phyloP scores from a whole-genome alignment of 2,329 filamentous ascomycete species.

The Fusarium proliferatum region DNA sequence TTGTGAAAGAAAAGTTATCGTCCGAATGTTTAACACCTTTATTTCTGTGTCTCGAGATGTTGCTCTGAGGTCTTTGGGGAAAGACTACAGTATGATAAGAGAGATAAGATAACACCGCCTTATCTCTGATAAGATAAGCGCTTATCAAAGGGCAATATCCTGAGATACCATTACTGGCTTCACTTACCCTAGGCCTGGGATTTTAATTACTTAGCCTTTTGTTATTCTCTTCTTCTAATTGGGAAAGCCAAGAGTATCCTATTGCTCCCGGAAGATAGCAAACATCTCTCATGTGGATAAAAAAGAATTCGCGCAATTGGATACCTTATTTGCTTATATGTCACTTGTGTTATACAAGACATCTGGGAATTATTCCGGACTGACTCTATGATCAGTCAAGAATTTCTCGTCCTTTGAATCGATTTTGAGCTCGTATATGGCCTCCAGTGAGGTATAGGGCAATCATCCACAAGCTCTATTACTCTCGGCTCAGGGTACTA shows the following conservation, averaged over 20 bases:
- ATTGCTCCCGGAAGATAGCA: accelerated
- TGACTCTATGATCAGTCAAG: too few species aligned
- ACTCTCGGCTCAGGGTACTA: not conserved
- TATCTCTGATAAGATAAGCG: not conserved
- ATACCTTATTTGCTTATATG: accelerated
- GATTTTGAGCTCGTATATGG: too few species aligned
- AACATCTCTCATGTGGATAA: accelerated
- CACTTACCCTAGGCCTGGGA: not conserved
- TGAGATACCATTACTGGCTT: too few species aligned
- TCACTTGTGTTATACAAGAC: not conserved
- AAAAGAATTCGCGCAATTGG: accelerated
- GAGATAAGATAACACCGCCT: not conserved
- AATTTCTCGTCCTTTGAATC: too few species aligned
- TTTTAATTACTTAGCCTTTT: not conserved
- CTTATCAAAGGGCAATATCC: too few species aligned
- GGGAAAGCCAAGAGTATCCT: too few species aligned
- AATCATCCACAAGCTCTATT: not conserved
- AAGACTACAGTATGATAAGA: not conserved
- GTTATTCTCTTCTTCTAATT: not conserved
- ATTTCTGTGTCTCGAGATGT: not conserved
- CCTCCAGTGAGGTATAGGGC: too few species aligned
- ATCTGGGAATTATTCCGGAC: too few species aligned
- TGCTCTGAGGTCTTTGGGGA: not conserved
- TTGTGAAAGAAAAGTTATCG: accelerated
- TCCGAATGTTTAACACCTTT: too few species aligned